phyloP scores from a whole-genome alignment of 257 asterid genomes.

The Catharanthus roseus region DNA sequence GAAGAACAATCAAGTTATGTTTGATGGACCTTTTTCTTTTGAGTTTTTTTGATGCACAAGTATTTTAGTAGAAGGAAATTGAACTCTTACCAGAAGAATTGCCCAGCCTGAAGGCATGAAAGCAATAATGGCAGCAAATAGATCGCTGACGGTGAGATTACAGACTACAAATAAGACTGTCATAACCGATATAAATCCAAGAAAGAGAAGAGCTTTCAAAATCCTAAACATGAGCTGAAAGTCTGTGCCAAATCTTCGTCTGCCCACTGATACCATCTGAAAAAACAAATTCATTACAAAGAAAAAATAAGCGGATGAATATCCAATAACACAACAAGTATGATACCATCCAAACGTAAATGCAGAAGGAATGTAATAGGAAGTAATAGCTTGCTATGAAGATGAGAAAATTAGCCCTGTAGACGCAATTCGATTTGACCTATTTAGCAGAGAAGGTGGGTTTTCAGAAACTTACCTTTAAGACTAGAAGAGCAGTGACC shows the following conservation, averaged over 20 bases:
- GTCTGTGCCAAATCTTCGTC: constrained; percentile 89
- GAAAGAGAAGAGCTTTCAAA: constrained; percentile 85
- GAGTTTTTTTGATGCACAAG: background rate
- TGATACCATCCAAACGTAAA: background rate
- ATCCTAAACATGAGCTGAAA: constrained; percentile 98
- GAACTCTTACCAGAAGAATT: constrained; percentile 59
- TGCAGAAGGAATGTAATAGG: background rate
- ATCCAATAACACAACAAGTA: constrained; percentile 6
- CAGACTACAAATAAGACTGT: constrained; percentile 81
- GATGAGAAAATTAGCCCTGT: background rate
- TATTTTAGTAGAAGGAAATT: background rate
- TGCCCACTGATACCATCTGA: constrained; percentile 96
- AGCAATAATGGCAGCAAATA: constrained; percentile 84
- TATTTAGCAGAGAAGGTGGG: background rate
- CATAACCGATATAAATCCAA: constrained; percentile 89
- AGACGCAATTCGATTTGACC: background rate
- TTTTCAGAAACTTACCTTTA: constrained; percentile 50
- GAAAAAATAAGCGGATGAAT: background rate
- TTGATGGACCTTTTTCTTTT: background rate
- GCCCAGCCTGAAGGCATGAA: constrained; percentile 99
- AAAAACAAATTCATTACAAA: background rate
- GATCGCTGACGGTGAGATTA: constrained; percentile 58
- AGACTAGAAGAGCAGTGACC: constrained; percentile 63
- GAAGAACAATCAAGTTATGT: background rate
- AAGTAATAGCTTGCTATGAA: background rate